Evolutionary conservation across 345 rosid genomes (phyloP).

Genomic region (Chamaenerion angustifolium): DNA sequence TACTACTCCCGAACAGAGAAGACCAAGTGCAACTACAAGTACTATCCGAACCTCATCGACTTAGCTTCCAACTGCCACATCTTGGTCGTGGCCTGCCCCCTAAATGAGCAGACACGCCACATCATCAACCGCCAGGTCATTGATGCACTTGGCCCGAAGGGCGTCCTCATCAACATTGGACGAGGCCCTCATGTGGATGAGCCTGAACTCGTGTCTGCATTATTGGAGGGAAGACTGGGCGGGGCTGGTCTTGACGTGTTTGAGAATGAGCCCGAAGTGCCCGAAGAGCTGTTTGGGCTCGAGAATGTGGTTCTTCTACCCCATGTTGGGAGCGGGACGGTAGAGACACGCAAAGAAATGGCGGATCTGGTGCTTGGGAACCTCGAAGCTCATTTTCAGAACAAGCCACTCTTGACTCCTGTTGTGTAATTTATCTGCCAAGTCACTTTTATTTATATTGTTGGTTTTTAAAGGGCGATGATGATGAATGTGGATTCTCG

Average conservation of each 20-base stretch:
- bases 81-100: slow-evolving; percentile 29
- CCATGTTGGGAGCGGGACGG: slow-evolving; percentile 25
- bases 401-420: slow-evolving; percentile 14
- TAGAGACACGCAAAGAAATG: slow-evolving; percentile 15
- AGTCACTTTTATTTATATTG: background rate
- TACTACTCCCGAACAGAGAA: slow-evolving; percentile 26
- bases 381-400: slow-evolving; percentile 15
- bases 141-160: slow-evolving; percentile 31
- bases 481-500: no score
- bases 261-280: slow-evolving; percentile 28
- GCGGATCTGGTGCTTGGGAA: slow-evolving; percentile 18
- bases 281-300: slow-evolving; percentile 24
- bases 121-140: slow-evolving; percentile 26
- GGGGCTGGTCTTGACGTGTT: slow-evolving; percentile 32
- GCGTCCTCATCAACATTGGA: slow-evolving; percentile 36
- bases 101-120: slow-evolving; percentile 20
- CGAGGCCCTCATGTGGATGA: slow-evolving; percentile 31
- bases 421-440: slow-evolving; percentile 7
- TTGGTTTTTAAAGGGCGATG: background rate
- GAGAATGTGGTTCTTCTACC: slow-evolving; percentile 33
- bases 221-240: slow-evolving; percentile 29
- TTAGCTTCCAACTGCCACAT: slow-evolving; percentile 28
- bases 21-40: slow-evolving; percentile 17
- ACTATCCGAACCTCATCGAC: slow-evolving; percentile 17
- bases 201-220: slow-evolving; percentile 26